Percentiles rank a stretch among this genome's conserved stretches.
Conservation (phyloP, 2,329 filamentous ascomycete genomes). For the Monosporascus sp. region DNA sequence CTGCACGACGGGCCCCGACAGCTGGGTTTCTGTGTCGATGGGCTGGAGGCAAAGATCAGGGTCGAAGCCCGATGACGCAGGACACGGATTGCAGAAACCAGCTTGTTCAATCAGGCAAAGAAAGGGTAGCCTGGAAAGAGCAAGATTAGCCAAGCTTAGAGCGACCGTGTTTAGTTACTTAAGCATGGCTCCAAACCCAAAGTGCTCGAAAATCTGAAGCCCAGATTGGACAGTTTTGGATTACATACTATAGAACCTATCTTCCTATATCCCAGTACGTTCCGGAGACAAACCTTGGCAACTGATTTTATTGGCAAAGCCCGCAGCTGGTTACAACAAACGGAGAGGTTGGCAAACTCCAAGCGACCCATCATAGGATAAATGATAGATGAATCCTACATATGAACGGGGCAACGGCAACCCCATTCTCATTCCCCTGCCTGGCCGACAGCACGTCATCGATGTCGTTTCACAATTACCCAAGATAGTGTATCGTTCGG, state of each 20-base stretch:
- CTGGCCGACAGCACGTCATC: too few species aligned
- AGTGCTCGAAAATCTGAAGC: too few species aligned
- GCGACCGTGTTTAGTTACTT: neutral
- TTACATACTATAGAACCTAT: slow-evolving; percentile 1
- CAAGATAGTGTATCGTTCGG: too few species aligned
- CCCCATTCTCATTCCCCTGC: too few species aligned
- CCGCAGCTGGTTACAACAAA: slow-evolving; percentile 6
- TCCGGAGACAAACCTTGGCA: slow-evolving; percentile 2
- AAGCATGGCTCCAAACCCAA: neutral
- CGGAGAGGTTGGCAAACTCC: neutral
- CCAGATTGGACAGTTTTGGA: neutral
- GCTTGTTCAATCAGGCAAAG: neutral
- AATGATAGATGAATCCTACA: too few species aligned
- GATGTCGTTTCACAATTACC: too few species aligned
- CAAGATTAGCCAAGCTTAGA: too few species aligned
- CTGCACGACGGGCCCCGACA: slow-evolving; percentile 74
- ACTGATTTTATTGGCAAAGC: neutral
- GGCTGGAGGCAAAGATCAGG: slow-evolving; percentile 62
- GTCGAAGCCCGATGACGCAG: slow-evolving; percentile 49
- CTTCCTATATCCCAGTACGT: neutral
- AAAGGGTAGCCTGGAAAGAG: too few species aligned
- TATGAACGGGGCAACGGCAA: too few species aligned
- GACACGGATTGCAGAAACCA: neutral
- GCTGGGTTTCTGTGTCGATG: slow-evolving; percentile 79
- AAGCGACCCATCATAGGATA: too few species aligned